Conservation (phyloP, 106 monocot species). For the Platanthera guangdongensis region DNA sequence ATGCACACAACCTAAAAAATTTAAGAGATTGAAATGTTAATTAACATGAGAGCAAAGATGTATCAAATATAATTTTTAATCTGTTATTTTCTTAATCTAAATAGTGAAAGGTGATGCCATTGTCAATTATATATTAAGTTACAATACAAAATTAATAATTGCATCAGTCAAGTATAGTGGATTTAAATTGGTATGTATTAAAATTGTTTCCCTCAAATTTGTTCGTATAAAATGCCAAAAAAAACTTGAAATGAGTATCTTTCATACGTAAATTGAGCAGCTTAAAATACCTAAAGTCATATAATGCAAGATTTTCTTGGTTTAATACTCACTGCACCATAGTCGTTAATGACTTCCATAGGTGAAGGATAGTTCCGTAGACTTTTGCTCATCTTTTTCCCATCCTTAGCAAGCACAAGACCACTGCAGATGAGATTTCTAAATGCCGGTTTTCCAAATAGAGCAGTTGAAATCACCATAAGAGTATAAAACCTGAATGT, state of each 20-base stretch:
- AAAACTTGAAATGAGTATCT: background rate
- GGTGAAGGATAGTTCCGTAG: constrained; percentile 87
- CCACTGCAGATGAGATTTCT: constrained; percentile 96
- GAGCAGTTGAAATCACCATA: constrained; percentile 94
- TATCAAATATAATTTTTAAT: background rate
- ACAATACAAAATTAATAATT: background rate
- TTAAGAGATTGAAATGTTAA: too few relatives aligned
- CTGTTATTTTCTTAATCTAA: background rate
- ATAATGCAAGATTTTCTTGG: background rate
- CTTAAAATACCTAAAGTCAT: too few relatives aligned
- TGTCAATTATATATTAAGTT: background rate
- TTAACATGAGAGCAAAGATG: background rate
- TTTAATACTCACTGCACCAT: constrained; percentile 75
- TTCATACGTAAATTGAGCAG: background rate
- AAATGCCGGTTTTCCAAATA: constrained; percentile 97
- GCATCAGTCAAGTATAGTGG: background rate
- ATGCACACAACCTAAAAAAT: too few relatives aligned
- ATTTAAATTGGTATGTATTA: background rate
- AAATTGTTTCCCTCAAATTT: background rate
- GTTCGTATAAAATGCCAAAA: background rate
- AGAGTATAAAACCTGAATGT: constrained; percentile 92
- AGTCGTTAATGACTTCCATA: constrained; percentile 80
- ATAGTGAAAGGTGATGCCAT: background rate
- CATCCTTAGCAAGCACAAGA: constrained; percentile 94
- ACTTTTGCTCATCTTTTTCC: constrained; percentile 99